A percentile compares a stretch with the other conserved stretches of the same genome.
Conservation (phyloP, 768 basidiomycete genomes). For the Infundibulicybe gibba region DNA sequence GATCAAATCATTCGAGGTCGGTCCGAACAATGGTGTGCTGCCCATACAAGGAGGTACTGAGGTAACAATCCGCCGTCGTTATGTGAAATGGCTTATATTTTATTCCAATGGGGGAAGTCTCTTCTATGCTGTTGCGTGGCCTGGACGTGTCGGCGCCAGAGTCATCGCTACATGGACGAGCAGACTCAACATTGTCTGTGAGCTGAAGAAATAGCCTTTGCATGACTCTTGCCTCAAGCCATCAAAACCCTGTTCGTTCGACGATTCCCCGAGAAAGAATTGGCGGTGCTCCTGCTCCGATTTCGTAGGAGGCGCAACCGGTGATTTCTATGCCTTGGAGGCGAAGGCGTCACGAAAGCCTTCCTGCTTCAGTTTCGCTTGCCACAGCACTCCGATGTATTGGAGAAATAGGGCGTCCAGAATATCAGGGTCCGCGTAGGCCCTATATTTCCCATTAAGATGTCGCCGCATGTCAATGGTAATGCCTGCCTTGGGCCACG, state of each 20-base stretch:
- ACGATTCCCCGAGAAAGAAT: conserved; percentile 14
- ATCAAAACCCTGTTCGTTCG: conserved; percentile 15
- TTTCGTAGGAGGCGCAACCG: conserved; percentile 8
- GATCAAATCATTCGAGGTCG: conserved; percentile 41
- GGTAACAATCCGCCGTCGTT: conserved; percentile 34
- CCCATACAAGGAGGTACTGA: conserved; percentile 31
- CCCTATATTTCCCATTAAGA: conserved; percentile 46
- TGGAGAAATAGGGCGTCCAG: conserved; percentile 42
- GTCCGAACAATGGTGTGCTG: conserved; percentile 33
- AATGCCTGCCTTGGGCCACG: conserved; percentile 40
- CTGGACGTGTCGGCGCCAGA: conserved; percentile 17
- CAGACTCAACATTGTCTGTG: conserved; percentile 3
- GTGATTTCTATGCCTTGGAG: conserved; percentile 32
- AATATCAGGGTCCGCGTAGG: conserved; percentile 46
- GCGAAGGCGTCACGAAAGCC: conserved; percentile 23
- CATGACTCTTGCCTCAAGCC: conserved; percentile 18
- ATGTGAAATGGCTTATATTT: conserved; percentile 38
- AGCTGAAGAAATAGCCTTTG: conserved; percentile 23
- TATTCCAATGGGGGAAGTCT: conserved; percentile 15
- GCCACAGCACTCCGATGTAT: conserved; percentile 40
- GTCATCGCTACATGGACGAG: conserved; percentile 16
- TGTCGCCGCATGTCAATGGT: conserved; percentile 41
- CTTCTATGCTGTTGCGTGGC: conserved; percentile 3
- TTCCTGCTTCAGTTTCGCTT: conserved; percentile 29
- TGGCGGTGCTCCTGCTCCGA: conserved; percentile 13